Evolutionary conservation across 768 basidiomycete species (phyloP).

Genomic region (Mycena belliarum): DNA sequence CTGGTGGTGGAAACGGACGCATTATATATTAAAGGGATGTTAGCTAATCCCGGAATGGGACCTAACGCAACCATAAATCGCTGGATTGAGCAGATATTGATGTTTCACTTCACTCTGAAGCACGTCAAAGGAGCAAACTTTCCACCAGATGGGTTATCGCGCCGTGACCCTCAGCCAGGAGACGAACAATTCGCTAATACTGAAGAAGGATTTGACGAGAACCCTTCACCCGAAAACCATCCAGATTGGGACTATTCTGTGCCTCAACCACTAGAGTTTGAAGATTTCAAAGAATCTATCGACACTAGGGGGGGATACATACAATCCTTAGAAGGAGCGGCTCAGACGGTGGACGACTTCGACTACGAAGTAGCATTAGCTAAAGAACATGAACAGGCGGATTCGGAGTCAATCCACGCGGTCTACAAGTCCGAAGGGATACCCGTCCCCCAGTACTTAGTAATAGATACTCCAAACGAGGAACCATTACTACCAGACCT

Average conservation of each 20-base stretch:
- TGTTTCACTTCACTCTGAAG: not conserved
- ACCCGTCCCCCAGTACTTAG: too few relatives aligned
- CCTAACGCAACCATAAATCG: slow-evolving; percentile 23
- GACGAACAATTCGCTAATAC: not conserved
- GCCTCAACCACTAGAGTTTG: too few relatives aligned
- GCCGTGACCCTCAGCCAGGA: not conserved
- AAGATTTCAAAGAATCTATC: too few relatives aligned
- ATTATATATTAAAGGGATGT: slow-evolving; percentile 20
- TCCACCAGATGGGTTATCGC: not conserved
- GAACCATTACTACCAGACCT: too few relatives aligned
- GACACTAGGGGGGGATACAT: too few relatives aligned
- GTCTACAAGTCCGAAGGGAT: too few relatives aligned
- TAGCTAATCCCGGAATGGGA: slow-evolving; percentile 9
- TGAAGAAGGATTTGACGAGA: not conserved
- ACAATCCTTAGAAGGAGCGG: too few relatives aligned
- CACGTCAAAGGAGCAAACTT: not conserved
- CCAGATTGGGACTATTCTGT: not conserved
- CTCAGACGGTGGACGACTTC: too few relatives aligned
- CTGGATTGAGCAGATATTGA: slow-evolving; percentile 20
- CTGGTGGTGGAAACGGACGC: slow-evolving; percentile 19
- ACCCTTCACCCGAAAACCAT: not conserved
- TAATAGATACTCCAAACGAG: too few relatives aligned
- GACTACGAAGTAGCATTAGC: too few relatives aligned
- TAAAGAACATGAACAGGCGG: too few relatives aligned
- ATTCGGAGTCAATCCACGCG: too few relatives aligned